A percentile compares a stretch with the other conserved stretches of the same genome.
These are phyloP conservation scores for Inonotus obliquus DNA, from an alignment of 1,284 basidiomycete species.

Conservation along the genomic window DNA sequence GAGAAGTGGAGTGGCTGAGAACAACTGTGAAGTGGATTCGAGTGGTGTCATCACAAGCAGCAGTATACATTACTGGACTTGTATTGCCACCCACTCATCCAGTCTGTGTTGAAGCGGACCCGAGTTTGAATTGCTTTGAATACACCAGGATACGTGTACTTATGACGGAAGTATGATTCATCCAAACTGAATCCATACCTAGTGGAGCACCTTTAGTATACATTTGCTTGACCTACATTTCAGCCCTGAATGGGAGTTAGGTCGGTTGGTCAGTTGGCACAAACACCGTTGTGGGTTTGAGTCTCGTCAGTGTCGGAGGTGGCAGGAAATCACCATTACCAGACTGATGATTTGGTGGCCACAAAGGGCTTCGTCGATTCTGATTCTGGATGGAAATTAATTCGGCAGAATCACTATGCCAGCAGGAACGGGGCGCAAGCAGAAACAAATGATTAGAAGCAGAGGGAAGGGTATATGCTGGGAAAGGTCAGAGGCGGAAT, in stretches of 20 bases:
- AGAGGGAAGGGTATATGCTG: background rate
- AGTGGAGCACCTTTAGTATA: background rate
- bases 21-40: background rate
- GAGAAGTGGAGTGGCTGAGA: background rate
- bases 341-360: background rate
- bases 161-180: background rate
- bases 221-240: background rate
- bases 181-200: background rate
- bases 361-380: background rate
- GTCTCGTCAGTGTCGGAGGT: no score
- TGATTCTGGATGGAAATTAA: background rate
- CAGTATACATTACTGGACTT: no score
- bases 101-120: background rate
- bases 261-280: no score
- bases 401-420: background rate
- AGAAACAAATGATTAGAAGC: background rate
- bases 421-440: background rate
- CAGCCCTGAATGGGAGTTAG: no score
- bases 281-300: no score
- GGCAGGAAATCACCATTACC: no score
- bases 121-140: background rate
- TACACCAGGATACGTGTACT: background rate
- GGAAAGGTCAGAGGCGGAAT: background rate
- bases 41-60: no score
- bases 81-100: background rate